Base-by-base conservation (phyloP, 2,329 filamentous ascomycete species). In the Fusarium sp. region DNA sequence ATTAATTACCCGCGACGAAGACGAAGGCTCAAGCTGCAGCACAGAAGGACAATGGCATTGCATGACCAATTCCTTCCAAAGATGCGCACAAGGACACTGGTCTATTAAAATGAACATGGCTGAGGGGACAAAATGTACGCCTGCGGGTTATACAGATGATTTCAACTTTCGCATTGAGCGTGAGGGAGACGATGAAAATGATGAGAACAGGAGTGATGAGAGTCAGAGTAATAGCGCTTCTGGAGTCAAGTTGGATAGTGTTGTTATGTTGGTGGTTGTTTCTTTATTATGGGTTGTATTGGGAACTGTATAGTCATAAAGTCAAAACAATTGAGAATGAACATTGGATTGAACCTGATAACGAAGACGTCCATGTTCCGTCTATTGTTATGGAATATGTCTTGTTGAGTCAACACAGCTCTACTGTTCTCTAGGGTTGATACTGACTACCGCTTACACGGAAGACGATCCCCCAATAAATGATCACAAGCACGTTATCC, bases 41-140 rank as follows among this genome's bases (percentile, higher is more conserved):
- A 72, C 77, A 14, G 84, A 87, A 62, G 85, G 85, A n/a, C 81
- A 82, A 65, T 87, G 85, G 85, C 85, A 86, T 75, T 87, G 85
- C 78, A 82, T 87, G 78, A 79, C 78, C 1, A 76, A 69, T 21
- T 79, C 77, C 34, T 87, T 83, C 77, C 85, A 87, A 75, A 81
- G 85, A 28, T 87, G 85, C 70, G 83, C 82, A 4, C 75, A 78
- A 12, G 84, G 84, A 4, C 73, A 61, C 13, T 87, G 85, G 85
- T 84, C 81, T 65, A 75, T 64, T 1, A 78, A 80, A n/a, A 78
- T 85, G 75, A 44, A 41, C 62, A 79, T 81, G 80, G 61, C 84
- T 0, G 74, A 75, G 7, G 84, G 84, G 7, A 86, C 84, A 4
- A 73, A 73, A n/a, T 87, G 85, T 67, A 69, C 69, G 18, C 84